phyloP scores from a whole-genome alignment of 2,329 filamentous ascomycete genomes.

The Cordyceps cateniannulata region DNA sequence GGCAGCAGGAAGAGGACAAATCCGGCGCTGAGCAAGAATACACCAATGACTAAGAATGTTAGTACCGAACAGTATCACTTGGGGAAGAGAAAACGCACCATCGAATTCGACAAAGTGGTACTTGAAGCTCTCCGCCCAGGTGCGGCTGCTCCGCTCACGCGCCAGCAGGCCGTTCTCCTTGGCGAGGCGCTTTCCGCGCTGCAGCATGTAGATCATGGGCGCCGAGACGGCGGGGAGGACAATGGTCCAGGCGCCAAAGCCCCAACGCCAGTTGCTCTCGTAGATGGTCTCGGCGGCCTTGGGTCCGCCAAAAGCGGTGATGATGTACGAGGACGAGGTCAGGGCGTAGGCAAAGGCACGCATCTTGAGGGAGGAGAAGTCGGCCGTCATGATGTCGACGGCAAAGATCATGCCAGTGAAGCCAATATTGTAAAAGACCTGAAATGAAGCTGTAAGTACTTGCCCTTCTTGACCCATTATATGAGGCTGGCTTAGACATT shows the following conservation, averaged over 20 bases:
- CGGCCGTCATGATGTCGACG: conserved; percentile 26
- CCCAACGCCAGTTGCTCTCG: conserved; percentile 24
- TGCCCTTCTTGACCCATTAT: neutral
- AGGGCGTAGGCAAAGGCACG: conserved; percentile 27
- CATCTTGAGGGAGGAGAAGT: conserved; percentile 25
- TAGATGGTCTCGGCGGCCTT: conserved; percentile 22
- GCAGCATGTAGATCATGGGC: conserved; percentile 20
- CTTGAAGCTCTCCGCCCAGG: conserved; percentile 33
- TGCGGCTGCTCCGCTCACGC: conserved; percentile 28
- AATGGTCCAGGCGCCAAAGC: conserved; percentile 51
- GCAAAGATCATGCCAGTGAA: conserved; percentile 23
- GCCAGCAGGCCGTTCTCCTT: conserved; percentile 16
- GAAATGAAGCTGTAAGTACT: conserved; percentile 13
- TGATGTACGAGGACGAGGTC: conserved; percentile 28
- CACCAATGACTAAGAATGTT: conserved; percentile 30
- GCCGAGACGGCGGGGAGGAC: conserved; percentile 41
- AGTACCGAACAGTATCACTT: neutral
- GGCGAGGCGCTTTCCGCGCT: conserved; percentile 18
- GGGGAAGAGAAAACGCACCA: neutral
- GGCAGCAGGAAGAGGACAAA: conserved; percentile 50
- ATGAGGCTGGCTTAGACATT: neutral
- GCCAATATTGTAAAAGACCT: conserved; percentile 55
- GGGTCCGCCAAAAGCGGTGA: conserved; percentile 27
- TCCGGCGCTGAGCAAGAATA: conserved; percentile 41
- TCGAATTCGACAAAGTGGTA: conserved; percentile 22